Percentiles rank a stretch among this genome's conserved stretches.
These are phyloP conservation scores for Akanthomyces dipterigenus DNA, from an alignment of 2,329 filamentous ascomycete species.

Conservation along the genomic window DNA sequence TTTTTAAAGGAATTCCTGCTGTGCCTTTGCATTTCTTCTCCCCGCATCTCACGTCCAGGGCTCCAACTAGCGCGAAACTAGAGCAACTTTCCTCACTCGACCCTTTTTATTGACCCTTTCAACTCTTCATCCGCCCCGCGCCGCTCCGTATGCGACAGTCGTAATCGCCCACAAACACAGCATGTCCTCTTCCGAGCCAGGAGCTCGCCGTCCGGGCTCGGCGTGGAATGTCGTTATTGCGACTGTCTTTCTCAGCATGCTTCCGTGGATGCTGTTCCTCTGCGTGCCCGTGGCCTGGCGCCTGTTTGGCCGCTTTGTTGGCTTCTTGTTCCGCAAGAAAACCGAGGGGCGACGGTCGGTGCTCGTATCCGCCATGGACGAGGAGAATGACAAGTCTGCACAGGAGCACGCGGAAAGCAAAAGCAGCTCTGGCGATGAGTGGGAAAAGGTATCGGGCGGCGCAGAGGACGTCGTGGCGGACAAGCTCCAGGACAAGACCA, in stretches of 20 bases:
- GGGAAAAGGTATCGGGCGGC: conserved; percentile 58
- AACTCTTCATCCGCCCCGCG: background rate
- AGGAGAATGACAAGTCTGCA: conserved; percentile 34
- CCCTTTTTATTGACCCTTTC: background rate
- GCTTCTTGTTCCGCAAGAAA: conserved; percentile 56
- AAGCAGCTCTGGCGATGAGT: conserved; percentile 51
- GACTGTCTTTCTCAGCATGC: conserved; percentile 18
- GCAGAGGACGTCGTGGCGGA: conserved; percentile 33
- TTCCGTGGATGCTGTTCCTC: conserved; percentile 24
- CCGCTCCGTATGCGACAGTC: conserved; percentile 19
- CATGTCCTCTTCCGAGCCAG: conserved; percentile 24
- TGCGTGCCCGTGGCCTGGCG: conserved; percentile 30
- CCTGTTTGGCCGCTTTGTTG: conserved; percentile 39
- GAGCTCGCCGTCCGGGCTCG: conserved; percentile 21
- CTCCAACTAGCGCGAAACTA: background rate
- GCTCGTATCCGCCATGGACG: conserved; percentile 46
- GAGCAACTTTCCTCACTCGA: too few species aligned
- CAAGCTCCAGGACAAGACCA: conserved; percentile 31
- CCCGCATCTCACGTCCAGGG: too few species aligned
- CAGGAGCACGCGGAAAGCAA: conserved; percentile 28
- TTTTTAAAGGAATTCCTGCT: background rate
- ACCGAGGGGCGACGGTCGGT: conserved; percentile 55
- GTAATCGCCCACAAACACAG: conserved; percentile 19
- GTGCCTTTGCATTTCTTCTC: background rate
- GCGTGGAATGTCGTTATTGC: conserved; percentile 15